A percentile compares a stretch with the other conserved stretches of the same genome.
phyloP scores from a whole-genome alignment of 192 early-diverging fungal species.

The Kickxella alabastrina region DNA sequence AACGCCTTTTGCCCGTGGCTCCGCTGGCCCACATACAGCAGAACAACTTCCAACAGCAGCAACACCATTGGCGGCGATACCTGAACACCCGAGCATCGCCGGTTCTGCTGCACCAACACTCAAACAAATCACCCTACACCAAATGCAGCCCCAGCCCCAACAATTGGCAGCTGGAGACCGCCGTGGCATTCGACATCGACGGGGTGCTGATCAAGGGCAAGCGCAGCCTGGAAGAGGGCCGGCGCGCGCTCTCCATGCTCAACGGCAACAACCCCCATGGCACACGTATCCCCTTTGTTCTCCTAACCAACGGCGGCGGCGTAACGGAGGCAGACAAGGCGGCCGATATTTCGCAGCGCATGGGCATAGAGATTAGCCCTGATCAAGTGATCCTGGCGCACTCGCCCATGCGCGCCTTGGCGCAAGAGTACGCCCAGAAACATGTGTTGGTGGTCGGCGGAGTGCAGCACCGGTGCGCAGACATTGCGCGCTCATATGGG shows the following conservation, averaged over 20 bases:
- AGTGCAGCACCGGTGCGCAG: slow-evolving; percentile 51
- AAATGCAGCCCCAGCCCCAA: too few species aligned
- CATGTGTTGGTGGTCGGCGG: slow-evolving; percentile 78
- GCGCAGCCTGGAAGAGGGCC: slow-evolving; percentile 61
- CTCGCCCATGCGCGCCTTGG: slow-evolving; percentile 76
- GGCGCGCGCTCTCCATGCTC: slow-evolving; percentile 63
- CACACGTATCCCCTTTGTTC: slow-evolving; percentile 65
- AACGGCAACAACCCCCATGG: slow-evolving; percentile 53
- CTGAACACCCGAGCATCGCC: not conserved
- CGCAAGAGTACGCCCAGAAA: slow-evolving; percentile 55
- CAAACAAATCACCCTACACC: too few species aligned
- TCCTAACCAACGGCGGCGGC: slow-evolving; percentile 89
- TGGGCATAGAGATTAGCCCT: slow-evolving; percentile 58
- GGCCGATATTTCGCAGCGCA: slow-evolving; percentile 54
- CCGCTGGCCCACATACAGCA: too few species aligned
- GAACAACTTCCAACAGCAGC: not conserved
- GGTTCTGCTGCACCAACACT: not conserved
- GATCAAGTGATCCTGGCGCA: slow-evolving; percentile 79
- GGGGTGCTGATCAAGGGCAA: slow-evolving; percentile 86
- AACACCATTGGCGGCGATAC: not conserved
- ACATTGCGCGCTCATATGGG: slow-evolving; percentile 66
- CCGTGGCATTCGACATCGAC: slow-evolving; percentile 75
- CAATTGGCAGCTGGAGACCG: slow-evolving; percentile 37
- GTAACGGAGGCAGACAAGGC: slow-evolving; percentile 72
- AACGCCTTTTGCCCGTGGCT: too few species aligned